Evolutionary conservation across 768 basidiomycete species (phyloP), one percentile per base, ranked within the genome.

Genomic region (Lactifluus echinatus): DNA sequence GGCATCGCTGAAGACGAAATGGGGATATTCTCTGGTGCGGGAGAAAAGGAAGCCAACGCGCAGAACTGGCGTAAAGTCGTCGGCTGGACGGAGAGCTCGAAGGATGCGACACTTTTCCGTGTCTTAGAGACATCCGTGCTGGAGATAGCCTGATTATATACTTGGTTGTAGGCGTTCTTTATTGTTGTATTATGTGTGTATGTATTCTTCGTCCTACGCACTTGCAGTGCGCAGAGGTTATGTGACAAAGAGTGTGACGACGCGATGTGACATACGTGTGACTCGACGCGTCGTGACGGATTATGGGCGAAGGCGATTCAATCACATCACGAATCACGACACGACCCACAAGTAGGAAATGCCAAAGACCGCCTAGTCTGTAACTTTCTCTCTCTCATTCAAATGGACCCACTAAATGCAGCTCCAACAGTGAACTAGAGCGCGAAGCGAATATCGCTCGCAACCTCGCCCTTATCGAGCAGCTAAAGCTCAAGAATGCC

Each of bases 1-100:
- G 90, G 90, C 1, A 71, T 93, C 31, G 79, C 77, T n/a, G 89
- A 92, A 60, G 90, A 92, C 55, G 90, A 93, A 60, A 72, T 88
- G 55, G 79, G 80, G 19, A 67, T 81, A 39, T 91, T 91, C 67
- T 80, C 82, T 5, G 84, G 81, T 19, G 82, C 88, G 2, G 88
- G 90, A 11, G 90, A 90, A 72, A 92, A 92, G 70, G 90, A 91
- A 68, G 90, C 89, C 29, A 87, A 88, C 60, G 71, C 75, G 10
- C 78, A 79, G 64, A 89, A 91, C 71, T 93, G 90, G 90, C 74
- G 88, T 56, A 86, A 87, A 65, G 71, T 83, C 37, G 80, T 91
- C 43, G 85, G 84, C 24, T 92, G 87, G 85, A 82, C 83, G 10
- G 90, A 92, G 69, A 79, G 83, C 65, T 83, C 83, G 53, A 89